These are phyloP conservation scores for Stenocarpella maydis DNA, from an alignment of 2,329 filamentous ascomycete species.

Conservation along the genomic window DNA sequence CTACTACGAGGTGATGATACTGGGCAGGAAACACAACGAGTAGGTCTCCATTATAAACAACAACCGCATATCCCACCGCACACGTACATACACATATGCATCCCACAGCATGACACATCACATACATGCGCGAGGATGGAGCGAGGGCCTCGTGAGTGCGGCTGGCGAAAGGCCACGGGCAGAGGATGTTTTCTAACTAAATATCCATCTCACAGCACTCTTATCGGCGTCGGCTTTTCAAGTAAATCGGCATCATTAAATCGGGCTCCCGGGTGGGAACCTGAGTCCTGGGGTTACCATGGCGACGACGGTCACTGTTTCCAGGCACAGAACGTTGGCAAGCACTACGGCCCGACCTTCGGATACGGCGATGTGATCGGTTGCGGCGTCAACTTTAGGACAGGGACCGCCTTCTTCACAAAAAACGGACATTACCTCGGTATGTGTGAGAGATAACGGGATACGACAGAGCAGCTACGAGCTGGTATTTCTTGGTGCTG, in stretches of 20 bases:
- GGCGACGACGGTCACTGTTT: constrained; percentile 73
- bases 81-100: neutral
- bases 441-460: constrained; percentile 43
- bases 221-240: constrained; percentile 70
- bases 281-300: constrained; percentile 74
- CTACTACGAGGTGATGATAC: constrained; percentile 79
- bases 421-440: constrained; percentile 68
- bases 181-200: neutral
- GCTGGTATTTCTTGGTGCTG: neutral
- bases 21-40: constrained; percentile 63
- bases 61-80: neutral
- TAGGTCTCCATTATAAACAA: constrained; percentile 47
- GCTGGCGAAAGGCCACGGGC: neutral
- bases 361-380: constrained; percentile 67
- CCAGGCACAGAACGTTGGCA: constrained; percentile 63
- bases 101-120: neutral
- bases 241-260: constrained; percentile 60
- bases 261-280: constrained; percentile 72
- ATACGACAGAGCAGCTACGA: constrained; percentile 28
- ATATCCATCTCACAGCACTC: constrained; percentile 52
- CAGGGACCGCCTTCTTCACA: constrained; percentile 72
- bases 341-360: constrained; percentile 65
- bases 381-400: constrained; percentile 72
- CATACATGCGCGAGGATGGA: neutral
- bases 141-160: neutral